Conservation (phyloP, 1,284 basidiomycete genomes). For the Tilletia indica region DNA sequence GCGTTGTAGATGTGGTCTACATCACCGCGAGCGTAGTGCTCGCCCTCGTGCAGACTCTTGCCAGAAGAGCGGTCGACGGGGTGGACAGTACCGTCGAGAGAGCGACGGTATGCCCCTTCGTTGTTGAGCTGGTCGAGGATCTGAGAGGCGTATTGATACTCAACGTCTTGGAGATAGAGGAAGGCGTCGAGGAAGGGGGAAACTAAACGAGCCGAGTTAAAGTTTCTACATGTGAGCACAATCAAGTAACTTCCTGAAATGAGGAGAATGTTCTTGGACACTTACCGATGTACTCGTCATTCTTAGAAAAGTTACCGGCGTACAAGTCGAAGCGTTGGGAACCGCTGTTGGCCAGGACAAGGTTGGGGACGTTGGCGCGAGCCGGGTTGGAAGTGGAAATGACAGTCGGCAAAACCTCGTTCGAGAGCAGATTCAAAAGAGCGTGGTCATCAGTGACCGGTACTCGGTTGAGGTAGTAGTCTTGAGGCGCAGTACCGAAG, state of each 20-base stretch:
- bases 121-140: constrained; percentile 35
- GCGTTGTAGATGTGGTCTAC: constrained; percentile 23
- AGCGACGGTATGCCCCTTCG: constrained; percentile 15
- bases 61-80: neutral
- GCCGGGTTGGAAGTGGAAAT: constrained; percentile 42
- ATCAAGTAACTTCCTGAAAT: neutral
- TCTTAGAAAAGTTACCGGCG: constrained; percentile 47
- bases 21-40: constrained; percentile 24
- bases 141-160: constrained; percentile 38
- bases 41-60: constrained; percentile 21
- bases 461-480: constrained; percentile 51
- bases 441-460: constrained; percentile 37
- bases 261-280: neutral
- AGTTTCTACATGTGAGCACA: neutral
- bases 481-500: constrained; percentile 48
- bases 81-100: neutral
- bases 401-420: constrained; percentile 48
- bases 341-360: constrained; percentile 52
- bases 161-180: constrained; percentile 46
- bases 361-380: constrained; percentile 31
- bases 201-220: neutral
- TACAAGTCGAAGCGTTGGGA: constrained; percentile 38
- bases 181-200: constrained; percentile 50
- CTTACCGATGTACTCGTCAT: constrained; percentile 40
- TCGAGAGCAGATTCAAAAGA: constrained; percentile 42